Evolutionary conservation across 2,329 filamentous ascomycete genomes (phyloP).

Genomic region (Scedosporium apiospermum): DNA sequence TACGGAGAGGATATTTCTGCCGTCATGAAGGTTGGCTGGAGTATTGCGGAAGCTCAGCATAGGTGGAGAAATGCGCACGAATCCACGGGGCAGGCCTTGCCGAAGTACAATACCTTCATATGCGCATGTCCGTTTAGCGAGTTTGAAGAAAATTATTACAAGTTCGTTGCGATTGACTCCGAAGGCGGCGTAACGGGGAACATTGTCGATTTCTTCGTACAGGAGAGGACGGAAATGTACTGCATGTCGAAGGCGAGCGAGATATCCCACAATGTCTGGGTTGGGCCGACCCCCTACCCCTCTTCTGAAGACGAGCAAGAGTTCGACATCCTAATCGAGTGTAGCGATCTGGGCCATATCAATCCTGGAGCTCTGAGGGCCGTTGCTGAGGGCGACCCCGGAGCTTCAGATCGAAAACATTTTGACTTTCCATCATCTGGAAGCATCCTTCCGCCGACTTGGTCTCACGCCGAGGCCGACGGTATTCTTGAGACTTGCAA

Average conservation of each 20-base stretch:
- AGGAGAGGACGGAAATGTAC: conserved; percentile 88
- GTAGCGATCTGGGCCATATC: conserved; percentile 73
- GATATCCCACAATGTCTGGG: conserved; percentile 81
- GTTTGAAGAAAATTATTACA: conserved; percentile 60
- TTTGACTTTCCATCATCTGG: conserved; percentile 90
- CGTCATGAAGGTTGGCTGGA: conserved; percentile 55
- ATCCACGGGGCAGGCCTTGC: conserved; percentile 40
- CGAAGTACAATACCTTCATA: conserved; percentile 79
- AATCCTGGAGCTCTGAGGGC: conserved; percentile 57
- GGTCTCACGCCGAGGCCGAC: conserved; percentile 74
- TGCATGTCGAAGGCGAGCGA: conserved; percentile 83
- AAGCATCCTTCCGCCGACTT: conserved; percentile 78
- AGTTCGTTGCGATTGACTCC: conserved; percentile 68
- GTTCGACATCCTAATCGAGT: conserved; percentile 85
- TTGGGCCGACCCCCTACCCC: conserved; percentile 76
- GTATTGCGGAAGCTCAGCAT: conserved; percentile 66
- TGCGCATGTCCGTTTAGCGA: conserved; percentile 53
- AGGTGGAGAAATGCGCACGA: conserved; percentile 62
- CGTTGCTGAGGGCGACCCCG: conserved; percentile 46
- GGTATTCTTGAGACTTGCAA: conserved; percentile 77
- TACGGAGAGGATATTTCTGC: conserved; percentile 66
- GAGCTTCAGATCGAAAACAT: conserved; percentile 22
- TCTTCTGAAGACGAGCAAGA: conserved; percentile 44
- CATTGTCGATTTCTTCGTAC: conserved; percentile 80
- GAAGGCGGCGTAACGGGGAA: conserved; percentile 62